Evolutionary conservation across 225 moss, liverwort and hornwort species (phyloP), one percentile per base, ranked within the genome.

Genomic region (Bryum argenteum): DNA sequence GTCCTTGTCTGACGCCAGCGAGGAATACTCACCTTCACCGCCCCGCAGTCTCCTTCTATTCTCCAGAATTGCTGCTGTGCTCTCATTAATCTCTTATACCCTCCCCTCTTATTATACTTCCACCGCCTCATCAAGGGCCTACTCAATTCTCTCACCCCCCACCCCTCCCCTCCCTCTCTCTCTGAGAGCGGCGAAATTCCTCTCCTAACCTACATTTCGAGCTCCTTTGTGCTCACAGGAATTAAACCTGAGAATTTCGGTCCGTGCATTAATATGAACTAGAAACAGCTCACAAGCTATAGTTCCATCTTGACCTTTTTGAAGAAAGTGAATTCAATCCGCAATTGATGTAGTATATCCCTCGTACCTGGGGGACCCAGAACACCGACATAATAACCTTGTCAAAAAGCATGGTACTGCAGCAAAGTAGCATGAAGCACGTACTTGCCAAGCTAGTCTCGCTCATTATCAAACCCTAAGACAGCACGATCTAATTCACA

Each of bases 1-100:
- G 84, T 92, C 86, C 92, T 86, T 92, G 80, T 87, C 92, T 77
- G 88, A 79, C 85, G 92, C 92, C 95, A 95, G 95, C 87, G 90
- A 90, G 81, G 87, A 88, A 75, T 81, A 70, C 11, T 54, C 63
- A 79, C 83, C 22, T 45, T 66, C 77, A 18, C 69, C 3, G 59
- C 81, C 73, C 80, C 80, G 71, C 66, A 67, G 67, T 39, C 75
- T 57, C 73, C 11, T 54, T 19, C 65, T 69, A 19, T 28, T 45
- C 72, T 70, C 71, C 73, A 26, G 10, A 26, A 53, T 61, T 0
- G 51, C 39, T 14, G 6, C 39, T 12, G 5, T 60, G 43, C 43
- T 61, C 58, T 79, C 71, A 70, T 82, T 8, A 43, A 53, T 61
- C 66, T 50, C 67, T 53, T 61, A 58, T 57, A 58, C 78, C 75